Evolutionary conservation across 2,329 filamentous ascomycete genomes (phyloP), one percentile per base, ranked within the genome.

Genomic region (Madurella mycetomatis): DNA sequence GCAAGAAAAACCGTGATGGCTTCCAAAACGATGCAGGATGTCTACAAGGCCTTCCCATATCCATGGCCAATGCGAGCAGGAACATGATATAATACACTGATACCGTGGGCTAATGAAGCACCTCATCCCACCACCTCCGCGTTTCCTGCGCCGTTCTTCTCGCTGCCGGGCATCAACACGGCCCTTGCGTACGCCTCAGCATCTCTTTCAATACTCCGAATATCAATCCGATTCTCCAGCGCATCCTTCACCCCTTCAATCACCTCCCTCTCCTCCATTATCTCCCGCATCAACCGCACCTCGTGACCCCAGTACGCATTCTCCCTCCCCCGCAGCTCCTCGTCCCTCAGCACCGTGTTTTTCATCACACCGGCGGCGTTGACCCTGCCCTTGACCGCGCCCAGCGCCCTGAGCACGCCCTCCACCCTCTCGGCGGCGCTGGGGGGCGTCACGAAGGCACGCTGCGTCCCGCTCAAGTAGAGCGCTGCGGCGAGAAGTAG

Each of bases 231-330:
- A 58, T 79, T 81, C 64, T 75, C 73, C 60, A 92, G 69, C 11
- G 84, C 87, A 66, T 84, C 80, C 55, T 87, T 85, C 57, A 90
- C 80, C 49, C 86, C 82, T 64, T 86, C 84, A 37, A 89, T 73
- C 8, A 92, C 88, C 58, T 88, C 86, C 57, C 83, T 78, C 59
- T 92, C 87, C 74, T 91, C 87, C 80, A 95, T 87, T 19, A 88
- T 83, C 64, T 87, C 83, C 37, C 80, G 75, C 80, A 88, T 90
- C 31, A 90, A 69, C 49, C 80, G 75, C 7, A 83, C 86, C 73
- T 96, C 90, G 43, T 86, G 85, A 9, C 77, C 74, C 92, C 92
- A 97, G 72, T 96, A 96, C 15, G 76, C 79, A 62, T 86, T 81
- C 47, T 81, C 80, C 54, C 80, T 79, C 2, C 71, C 76, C 55